Evolutionary conservation across 2,329 filamentous ascomycete genomes (phyloP).

Genomic region (Stylonectria norvegica): DNA sequence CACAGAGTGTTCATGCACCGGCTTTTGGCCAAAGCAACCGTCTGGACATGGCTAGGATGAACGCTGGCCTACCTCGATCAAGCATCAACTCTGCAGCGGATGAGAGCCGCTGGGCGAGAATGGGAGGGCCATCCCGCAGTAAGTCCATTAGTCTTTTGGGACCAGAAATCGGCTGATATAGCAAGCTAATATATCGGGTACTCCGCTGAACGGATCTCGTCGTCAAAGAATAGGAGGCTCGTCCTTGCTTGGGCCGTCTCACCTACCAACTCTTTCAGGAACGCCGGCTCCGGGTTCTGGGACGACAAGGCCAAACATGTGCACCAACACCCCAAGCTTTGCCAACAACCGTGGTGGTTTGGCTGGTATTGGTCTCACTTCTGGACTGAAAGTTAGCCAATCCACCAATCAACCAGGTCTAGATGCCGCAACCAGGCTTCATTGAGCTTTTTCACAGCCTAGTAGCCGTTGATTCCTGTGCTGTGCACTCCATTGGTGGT

Average conservation of each 20-base stretch:
- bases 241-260: constrained; percentile 6
- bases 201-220: constrained; percentile 6
- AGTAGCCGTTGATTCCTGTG: too few relatives aligned
- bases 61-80: constrained; percentile 12
- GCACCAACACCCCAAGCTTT: constrained; percentile 16
- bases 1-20: constrained; percentile 2
- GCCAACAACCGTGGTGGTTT: constrained; percentile 18
- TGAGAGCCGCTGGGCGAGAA: constrained; percentile 17
- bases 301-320: constrained; percentile 6
- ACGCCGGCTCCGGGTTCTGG: constrained; percentile 10
- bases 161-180: constrained; percentile 11
- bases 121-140: constrained; percentile 13
- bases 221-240: constrained; percentile 11
- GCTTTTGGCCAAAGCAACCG: constrained; percentile 14
- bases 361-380: constrained; percentile 28
- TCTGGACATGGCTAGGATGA: constrained; percentile 18
- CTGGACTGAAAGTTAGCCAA: constrained; percentile 31
- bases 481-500: too few relatives aligned
- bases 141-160: constrained; percentile 1
- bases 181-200: constrained; percentile 9
- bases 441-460: too few relatives aligned
- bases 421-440: constrained; percentile 10
- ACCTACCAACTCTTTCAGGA: constrained; percentile 6
- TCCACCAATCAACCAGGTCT: constrained; percentile 16
- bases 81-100: constrained; percentile 10